phyloP scores from a whole-genome alignment of 805 yeast genomes.

The Candida incommunis region DNA sequence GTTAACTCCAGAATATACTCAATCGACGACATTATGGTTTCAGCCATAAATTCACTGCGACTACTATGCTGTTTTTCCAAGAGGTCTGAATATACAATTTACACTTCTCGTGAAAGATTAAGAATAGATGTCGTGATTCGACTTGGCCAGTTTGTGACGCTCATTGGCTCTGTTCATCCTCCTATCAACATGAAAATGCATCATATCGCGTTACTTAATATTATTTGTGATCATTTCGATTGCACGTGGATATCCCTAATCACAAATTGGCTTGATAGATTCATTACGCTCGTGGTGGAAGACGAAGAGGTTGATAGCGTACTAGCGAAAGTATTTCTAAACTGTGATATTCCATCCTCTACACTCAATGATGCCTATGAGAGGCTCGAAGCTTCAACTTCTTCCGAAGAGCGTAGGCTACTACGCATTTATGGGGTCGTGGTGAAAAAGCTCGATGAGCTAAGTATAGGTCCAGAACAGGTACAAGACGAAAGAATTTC shows the following conservation, averaged over 20 bases:
- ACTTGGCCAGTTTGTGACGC: neutral
- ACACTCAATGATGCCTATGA: neutral
- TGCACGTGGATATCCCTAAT: neutral
- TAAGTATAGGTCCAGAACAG: neutral
- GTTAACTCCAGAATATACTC: neutral
- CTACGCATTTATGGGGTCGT: neutral
- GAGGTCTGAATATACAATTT: neutral
- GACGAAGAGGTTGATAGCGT: neutral
- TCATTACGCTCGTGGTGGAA: neutral
- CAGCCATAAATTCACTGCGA: neutral
- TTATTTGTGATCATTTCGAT: neutral
- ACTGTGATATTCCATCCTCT: neutral
- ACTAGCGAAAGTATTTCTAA: neutral
- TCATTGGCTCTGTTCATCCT: neutral
- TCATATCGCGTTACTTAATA: neutral
- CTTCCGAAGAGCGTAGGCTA: neutral
- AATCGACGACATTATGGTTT: neutral
- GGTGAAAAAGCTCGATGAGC: neutral
- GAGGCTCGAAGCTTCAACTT: neutral
- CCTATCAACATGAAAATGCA: neutral
- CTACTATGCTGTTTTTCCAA: neutral
- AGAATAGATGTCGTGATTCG: neutral
- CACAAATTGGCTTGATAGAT: neutral
- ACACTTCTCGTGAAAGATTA: neutral
- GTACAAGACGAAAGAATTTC: neutral